phyloP scores from a whole-genome alignment of 164 flowering plant genomes.

The Umbellularia californica region DNA sequence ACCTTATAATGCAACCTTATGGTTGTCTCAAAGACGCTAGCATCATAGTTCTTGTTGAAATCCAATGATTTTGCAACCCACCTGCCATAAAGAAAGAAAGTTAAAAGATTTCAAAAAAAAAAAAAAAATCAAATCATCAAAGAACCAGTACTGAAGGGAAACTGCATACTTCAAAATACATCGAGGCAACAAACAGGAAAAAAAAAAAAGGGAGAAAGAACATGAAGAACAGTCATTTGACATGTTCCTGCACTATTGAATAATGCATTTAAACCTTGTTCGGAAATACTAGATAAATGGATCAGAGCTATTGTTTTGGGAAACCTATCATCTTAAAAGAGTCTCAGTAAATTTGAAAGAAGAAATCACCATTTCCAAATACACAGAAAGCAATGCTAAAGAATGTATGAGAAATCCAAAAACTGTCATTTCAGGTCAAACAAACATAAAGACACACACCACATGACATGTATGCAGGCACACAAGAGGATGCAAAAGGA shows the following conservation, averaged over 20 bases:
- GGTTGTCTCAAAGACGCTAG: constrained; percentile 99
- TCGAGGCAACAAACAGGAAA: neutral
- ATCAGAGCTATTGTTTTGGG: too few relatives aligned
- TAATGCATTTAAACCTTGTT: neutral
- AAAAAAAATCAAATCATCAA: neutral
- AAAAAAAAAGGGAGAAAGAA: too few relatives aligned
- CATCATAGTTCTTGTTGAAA: constrained; percentile 89
- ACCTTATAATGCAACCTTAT: constrained; percentile 96
- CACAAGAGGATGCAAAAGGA: too few relatives aligned
- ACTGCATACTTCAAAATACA: constrained; percentile 2
- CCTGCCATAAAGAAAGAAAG: constrained; percentile 40
- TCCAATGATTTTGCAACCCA: constrained; percentile 95
- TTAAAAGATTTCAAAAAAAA: neutral
- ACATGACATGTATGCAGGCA: too few relatives aligned
- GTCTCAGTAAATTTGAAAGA: too few relatives aligned
- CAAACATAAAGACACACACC: too few relatives aligned
- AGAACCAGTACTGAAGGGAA: neutral
- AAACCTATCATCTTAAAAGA: too few relatives aligned
- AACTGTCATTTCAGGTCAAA: too few relatives aligned
- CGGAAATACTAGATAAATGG: neutral
- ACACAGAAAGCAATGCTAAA: too few relatives aligned
- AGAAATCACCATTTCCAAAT: too few relatives aligned
- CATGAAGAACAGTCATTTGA: neutral
- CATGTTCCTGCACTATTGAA: neutral
- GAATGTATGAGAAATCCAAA: too few relatives aligned